Base-by-base conservation (phyloP, 164 flowering plant genomes). In the Aristolochia fimbriata region DNA sequence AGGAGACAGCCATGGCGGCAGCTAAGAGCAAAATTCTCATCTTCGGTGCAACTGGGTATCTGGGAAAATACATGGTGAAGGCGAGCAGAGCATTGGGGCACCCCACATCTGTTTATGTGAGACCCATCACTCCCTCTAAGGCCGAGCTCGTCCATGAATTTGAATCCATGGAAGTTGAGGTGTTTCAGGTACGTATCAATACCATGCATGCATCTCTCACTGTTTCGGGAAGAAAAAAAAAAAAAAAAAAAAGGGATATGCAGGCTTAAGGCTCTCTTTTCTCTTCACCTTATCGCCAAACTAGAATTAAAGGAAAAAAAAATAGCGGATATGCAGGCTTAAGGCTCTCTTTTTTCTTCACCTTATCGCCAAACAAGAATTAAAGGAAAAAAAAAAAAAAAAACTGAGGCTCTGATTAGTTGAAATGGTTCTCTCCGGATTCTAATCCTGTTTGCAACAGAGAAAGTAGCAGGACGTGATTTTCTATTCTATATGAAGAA, bases 31-130 rank as follows among this genome's bases (percentile, higher is more conserved):
- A 49, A 67, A 71, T 75, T 12, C 70, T 77, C 47, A 62, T 80
- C 14, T 33, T 75, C 55, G 83, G 83, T 10, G 83, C 69, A 60
- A 77, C 67, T 46, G 81, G 81, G 0, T 80, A 74, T 55, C 49
- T 77, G 5, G 77, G 83, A 0, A 71, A 63, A 17, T 62, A 67
- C 52, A 65, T 77, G 62, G 79, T 79, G 30, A 66, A 64, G 64
- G 80, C 77, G 10, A 72, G 77, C 62, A 30, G 72, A 15, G 49
- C 58, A 4, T 22, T 61, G 56, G 75, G 75, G 2, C 77, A 74
- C 50, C 71, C 72, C 25, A 79, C 83, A 16, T 69, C 19, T 21
- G 68, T 70, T n/a, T 79, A 72, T 23, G 50, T 55, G 10, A 58
- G 83, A 14, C 79, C 79, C 0, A 22, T 64, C 57, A 27, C 67